Base-by-base conservation (phyloP, 768 basidiomycete genomes). In the Boletus tylopilopsis region DNA sequence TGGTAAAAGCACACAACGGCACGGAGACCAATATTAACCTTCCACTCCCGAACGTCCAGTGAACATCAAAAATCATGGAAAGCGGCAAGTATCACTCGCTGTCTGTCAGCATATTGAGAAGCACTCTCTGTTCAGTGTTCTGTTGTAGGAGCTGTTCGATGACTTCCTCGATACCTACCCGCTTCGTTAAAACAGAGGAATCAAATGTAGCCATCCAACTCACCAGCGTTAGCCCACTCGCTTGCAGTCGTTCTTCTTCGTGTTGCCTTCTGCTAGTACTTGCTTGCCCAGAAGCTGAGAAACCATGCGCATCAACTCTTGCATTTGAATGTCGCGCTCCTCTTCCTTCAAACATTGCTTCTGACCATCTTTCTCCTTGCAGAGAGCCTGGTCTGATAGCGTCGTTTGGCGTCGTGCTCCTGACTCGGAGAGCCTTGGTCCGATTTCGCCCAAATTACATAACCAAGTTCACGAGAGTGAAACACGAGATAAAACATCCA, bases 1-100 rank as follows among this genome's bases (percentile, higher is more conserved):
- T 91, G 90, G 73, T 79, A 90, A 6, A 82, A 81, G 45, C 76
- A 71, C 0, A 87, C 87, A n/a, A 83, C 87, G n/a, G 78, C 73
- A 54, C 76, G 74, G 34, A 92, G 79, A 32, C 78, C 79, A 0
- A 73, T 72, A 21, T 90, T 67, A 4, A 80, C 81, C 45, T 85
- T 88, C 87, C 3, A 75, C 76, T 33, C 81, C 77, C 82, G 80
- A 84, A 55, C 68, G 87, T 90, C 50, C 45, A 24, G 48, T 54
- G 57, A 60, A 47, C 58, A 27, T 37, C 22, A 21, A 23, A 37
- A 43, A 2, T 39, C 33, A 27, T 2, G 29, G 30, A 36, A 36
- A 12, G 2, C 8, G n/a, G 2, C 13, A 5, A 37, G n/a, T n/a
- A 39, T 16, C n/a, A 69, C 81, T 54, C 53, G 84, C 84, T 73